Evolutionary conservation across 2,329 filamentous ascomycete species (phyloP).

Genomic region (Fusarium ambrosium): DNA sequence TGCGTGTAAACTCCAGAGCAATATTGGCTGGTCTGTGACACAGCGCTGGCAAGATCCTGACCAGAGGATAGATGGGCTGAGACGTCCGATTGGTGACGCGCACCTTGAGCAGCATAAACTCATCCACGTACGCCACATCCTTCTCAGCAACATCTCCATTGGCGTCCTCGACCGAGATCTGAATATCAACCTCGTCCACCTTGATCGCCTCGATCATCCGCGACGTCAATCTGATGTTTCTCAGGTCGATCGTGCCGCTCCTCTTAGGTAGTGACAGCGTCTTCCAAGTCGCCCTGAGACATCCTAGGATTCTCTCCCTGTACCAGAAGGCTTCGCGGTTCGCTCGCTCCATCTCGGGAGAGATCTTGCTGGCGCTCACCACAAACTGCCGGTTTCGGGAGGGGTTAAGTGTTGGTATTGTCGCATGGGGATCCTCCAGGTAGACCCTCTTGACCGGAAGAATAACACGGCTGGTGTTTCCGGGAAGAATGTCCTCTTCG

Average conservation of each 20-base stretch:
- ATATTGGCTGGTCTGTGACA: conserved; percentile 78
- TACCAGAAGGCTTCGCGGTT: conserved; percentile 93
- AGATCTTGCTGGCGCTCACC: conserved; percentile 83
- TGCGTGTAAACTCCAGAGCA: conserved; percentile 84
- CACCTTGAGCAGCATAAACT: conserved; percentile 78
- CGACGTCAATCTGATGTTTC: conserved; percentile 78
- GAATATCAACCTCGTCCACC: conserved; percentile 81
- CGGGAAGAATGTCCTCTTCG: conserved; percentile 72
- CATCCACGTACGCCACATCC: conserved; percentile 54
- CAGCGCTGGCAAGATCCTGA: conserved; percentile 83
- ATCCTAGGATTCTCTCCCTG: conserved; percentile 82
- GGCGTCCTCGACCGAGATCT: conserved; percentile 66
- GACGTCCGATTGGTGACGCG: conserved; percentile 80
- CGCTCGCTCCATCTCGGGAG: conserved; percentile 82
- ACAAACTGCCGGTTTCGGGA: conserved; percentile 93
- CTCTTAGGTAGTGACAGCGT: conserved; percentile 65
- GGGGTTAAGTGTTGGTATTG: conserved; percentile 84
- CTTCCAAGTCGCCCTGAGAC: conserved; percentile 79
- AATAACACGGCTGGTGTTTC: conserved; percentile 80
- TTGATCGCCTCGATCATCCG: conserved; percentile 88
- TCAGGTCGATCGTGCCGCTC: conserved; percentile 79
- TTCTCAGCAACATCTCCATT: conserved; percentile 40
- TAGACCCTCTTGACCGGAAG: conserved; percentile 82
- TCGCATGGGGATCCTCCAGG: conserved; percentile 80
- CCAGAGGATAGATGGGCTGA: conserved; percentile 75